A percentile compares a stretch with the other conserved stretches of the same genome.
These are phyloP conservation scores for Macrolepiota albuminosa DNA, from an alignment of 768 basidiomycete species.

Conservation along the genomic window DNA sequence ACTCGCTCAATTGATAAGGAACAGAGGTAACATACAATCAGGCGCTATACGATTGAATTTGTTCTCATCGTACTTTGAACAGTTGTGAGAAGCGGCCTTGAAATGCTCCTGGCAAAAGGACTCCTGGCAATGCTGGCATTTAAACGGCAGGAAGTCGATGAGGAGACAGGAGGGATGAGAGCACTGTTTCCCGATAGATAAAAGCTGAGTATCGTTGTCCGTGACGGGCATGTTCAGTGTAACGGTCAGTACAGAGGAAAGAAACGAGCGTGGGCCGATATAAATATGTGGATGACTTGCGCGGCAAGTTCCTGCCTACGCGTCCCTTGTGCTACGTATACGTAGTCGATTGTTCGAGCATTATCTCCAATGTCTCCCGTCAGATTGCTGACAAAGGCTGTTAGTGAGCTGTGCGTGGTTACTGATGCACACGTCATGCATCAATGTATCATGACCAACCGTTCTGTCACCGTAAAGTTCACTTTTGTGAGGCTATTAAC, in stretches of 20 bases:
- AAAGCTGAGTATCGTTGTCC: slow-evolving; percentile 49
- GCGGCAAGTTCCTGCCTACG: slow-evolving; percentile 17
- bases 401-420: not conserved
- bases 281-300: slow-evolving; percentile 13
- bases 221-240: slow-evolving; percentile 17
- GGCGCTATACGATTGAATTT: slow-evolving; percentile 75
- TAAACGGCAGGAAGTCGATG: slow-evolving; percentile 84
- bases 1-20: not conserved
- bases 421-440: too few relatives aligned
- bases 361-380: not conserved
- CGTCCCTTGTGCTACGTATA: slow-evolving; percentile 4
- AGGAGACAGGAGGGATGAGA: slow-evolving; percentile 59
- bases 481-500: slow-evolving; percentile 31
- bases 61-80: slow-evolving; percentile 65
- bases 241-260: slow-evolving; percentile 7
- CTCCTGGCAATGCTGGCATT: slow-evolving; percentile 72
- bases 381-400: not conserved
- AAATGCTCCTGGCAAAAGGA: slow-evolving; percentile 80
- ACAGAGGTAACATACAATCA: slow-evolving; percentile 43
- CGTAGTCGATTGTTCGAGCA: slow-evolving; percentile 4
- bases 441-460: not conserved
- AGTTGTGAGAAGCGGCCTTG: slow-evolving; percentile 60
- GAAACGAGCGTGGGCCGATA: slow-evolving; percentile 2
- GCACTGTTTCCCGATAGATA: slow-evolving; percentile 70
- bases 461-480: slow-evolving; percentile 26